Base-by-base conservation (phyloP, 1,139 yeast genomes). In the Citeromyces hawaiiensis region DNA sequence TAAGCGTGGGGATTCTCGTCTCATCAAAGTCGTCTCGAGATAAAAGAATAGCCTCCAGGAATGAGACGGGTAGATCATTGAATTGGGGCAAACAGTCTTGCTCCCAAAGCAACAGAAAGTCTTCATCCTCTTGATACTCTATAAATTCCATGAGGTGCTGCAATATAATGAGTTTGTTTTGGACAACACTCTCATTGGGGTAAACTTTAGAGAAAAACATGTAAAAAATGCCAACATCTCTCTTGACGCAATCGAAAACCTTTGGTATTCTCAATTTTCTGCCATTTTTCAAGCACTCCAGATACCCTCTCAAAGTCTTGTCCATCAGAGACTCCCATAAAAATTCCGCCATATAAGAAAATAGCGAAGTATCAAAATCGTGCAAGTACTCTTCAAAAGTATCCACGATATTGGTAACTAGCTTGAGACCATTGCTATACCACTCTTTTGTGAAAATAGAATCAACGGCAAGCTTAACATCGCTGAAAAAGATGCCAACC, bases 311-410 rank as follows among this genome's bases (percentile, higher is more conserved):
- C 41, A 72, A 61, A 59, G 55, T 54, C 61, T 74, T 50, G 62
- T 60, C 50, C 59, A 63, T 39, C 57, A 65, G 44, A 57, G 68
- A 63, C n/a, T 54, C 59, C 37, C 54, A 47, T 6, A 56, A 42
- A 35, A 54, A 48, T 18, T 48, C 48, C 34, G 48, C 46, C 31
- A 55, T 44, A 40, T 53, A 57, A 1, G 48, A 47, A 39, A 52
- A 39, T 37, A 42, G n/a, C 19, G 35, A 65, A 31, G 55, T 55
- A 41, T 62, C 57, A 32, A 82, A 68, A 44, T 85, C 95, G 31
- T 66, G 69, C 59, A 82, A 64, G 54, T 82, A 85, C 50, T 85
- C 95, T 31, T 65, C 68, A n/a, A 83, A 64, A 0, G 94, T 83
- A 46, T 79, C 88, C 6, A 74, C 70, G 18, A 81, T 74, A 48